Conservation (phyloP, 2,329 filamentous ascomycete species). For the Colletotrichum higginsianum region DNA sequence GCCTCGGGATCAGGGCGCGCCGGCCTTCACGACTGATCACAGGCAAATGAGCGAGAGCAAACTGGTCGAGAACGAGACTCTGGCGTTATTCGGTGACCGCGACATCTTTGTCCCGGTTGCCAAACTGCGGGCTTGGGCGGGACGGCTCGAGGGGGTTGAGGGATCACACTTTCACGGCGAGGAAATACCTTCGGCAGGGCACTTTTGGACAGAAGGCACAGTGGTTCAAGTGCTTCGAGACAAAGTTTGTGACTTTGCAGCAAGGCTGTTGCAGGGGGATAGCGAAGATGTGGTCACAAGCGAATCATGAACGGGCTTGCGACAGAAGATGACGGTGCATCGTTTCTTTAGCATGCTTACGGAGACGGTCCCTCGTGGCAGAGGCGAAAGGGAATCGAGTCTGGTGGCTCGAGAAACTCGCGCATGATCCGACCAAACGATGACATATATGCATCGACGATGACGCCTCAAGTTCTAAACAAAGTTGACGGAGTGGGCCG, state of each 20-base stretch:
- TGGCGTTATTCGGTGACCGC: constrained; percentile 81
- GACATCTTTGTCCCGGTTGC: constrained; percentile 80
- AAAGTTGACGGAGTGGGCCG: not conserved
- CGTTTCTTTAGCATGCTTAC: not conserved
- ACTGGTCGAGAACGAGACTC: constrained; percentile 70
- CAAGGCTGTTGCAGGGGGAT: constrained; percentile 38
- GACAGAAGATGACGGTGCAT: not conserved
- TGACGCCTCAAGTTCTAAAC: not conserved
- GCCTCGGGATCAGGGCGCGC: constrained; percentile 34
- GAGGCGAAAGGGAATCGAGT: too few relatives aligned
- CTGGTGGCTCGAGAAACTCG: too few relatives aligned
- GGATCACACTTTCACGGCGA: constrained; percentile 62
- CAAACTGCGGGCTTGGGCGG: constrained; percentile 77
- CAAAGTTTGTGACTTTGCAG: constrained; percentile 49
- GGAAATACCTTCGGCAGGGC: constrained; percentile 69
- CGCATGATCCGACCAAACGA: not conserved
- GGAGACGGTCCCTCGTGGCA: not conserved
- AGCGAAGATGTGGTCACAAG: not conserved
- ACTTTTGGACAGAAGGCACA: constrained; percentile 74
- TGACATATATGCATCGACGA: not conserved
- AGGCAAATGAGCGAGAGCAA: constrained; percentile 63
- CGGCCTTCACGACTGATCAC: constrained; percentile 27
- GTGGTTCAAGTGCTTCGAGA: constrained; percentile 56
- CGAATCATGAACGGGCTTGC: not conserved
- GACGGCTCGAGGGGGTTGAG: constrained; percentile 61